Evolutionary conservation across 208 protist species (phyloP).

Genomic region (Trypanosoma mega): DNA sequence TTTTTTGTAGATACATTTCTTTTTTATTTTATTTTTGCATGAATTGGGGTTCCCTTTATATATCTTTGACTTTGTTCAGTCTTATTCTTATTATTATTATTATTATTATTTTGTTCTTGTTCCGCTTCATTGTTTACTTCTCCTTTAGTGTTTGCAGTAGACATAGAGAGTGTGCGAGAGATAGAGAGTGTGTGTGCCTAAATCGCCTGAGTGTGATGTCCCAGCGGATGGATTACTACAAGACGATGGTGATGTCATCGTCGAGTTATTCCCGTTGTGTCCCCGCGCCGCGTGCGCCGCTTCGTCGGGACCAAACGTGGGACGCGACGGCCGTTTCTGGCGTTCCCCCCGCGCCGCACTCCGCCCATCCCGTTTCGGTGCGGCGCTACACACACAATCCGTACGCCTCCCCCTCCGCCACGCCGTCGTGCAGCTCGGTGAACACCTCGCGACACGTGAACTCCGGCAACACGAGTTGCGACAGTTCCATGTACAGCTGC

Average conservation of each 20-base stretch:
- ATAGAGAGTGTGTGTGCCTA: no score
- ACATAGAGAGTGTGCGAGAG: no score
- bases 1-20: conserved; percentile 12
- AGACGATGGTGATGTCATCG: conserved; percentile 48
- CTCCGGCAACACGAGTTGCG: conserved; percentile 30
- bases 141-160: not conserved
- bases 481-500: conserved; percentile 22
- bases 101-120: conserved; percentile 1
- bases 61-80: conserved; percentile 7
- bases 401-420: conserved; percentile 45
- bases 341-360: not conserved
- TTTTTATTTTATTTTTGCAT: conserved; percentile 8
- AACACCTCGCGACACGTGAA: conserved; percentile 10
- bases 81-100: not conserved
- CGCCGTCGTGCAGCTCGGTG: conserved; percentile 10
- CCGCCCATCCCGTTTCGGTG: no score
- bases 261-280: conserved; percentile 30
- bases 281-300: not conserved
- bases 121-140: not conserved
- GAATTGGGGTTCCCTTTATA: conserved; percentile 4
- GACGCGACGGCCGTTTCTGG: not conserved
- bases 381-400: conserved; percentile 70
- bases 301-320: not conserved
- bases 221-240: conserved; percentile 39
- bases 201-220: not conserved